These are phyloP conservation scores for Metarhizium rileyi DNA, from an alignment of 2,329 filamentous ascomycete species.

Conservation along the genomic window DNA sequence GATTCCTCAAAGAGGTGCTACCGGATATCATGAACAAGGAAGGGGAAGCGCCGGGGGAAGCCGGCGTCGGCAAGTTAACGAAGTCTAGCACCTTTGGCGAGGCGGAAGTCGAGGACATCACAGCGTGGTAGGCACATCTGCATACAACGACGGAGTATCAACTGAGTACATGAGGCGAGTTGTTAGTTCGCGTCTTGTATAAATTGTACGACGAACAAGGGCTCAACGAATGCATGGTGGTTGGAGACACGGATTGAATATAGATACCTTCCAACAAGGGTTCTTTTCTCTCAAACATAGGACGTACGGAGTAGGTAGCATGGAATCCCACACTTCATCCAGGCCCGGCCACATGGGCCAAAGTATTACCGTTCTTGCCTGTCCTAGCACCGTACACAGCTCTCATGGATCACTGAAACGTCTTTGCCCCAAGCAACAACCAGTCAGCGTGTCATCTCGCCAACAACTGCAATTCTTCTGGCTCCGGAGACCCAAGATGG, in stretches of 20 bases:
- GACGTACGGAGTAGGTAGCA: background rate
- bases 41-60: constrained; percentile 37
- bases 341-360: background rate
- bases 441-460: too few species aligned
- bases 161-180: background rate
- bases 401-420: background rate
- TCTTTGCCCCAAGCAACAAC: background rate
- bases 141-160: background rate
- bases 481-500: too few species aligned
- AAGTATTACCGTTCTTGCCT: background rate
- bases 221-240: background rate
- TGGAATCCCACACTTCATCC: background rate
- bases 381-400: too few species aligned
- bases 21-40: constrained; percentile 77
- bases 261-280: background rate
- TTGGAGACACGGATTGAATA: background rate
- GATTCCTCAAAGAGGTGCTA: constrained; percentile 72
- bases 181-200: background rate
- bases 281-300: background rate
- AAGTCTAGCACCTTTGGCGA: constrained; percentile 93
- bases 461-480: too few species aligned
- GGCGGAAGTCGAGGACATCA: constrained; percentile 93
- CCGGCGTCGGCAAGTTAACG: constrained; percentile 52
- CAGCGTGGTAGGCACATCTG: constrained; percentile 59
- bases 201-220: background rate